Conservation (phyloP, 2,329 filamentous ascomycete species). For the Hypomyces perniciosus region DNA sequence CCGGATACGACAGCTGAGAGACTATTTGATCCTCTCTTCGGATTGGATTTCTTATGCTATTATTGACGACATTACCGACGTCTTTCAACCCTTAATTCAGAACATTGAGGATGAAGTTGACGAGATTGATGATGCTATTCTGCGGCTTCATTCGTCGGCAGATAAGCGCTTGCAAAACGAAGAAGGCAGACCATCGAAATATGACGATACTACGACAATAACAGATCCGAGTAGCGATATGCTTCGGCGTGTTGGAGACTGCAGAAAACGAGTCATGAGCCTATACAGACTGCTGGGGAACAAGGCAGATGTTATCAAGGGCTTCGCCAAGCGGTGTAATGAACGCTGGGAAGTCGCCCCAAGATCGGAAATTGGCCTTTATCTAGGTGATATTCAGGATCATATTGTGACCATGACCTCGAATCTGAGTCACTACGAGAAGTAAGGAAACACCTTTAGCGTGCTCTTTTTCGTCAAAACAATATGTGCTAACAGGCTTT, state of each 20-base stretch:
- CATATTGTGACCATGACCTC: slow-evolving; percentile 99
- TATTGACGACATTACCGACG: slow-evolving; percentile 97
- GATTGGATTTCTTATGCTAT: slow-evolving; percentile 99
- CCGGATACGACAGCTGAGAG: slow-evolving; percentile 84
- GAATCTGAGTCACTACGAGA: slow-evolving; percentile 93
- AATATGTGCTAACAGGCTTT: not conserved
- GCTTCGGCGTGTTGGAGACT: slow-evolving; percentile 87
- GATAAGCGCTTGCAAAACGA: slow-evolving; percentile 37
- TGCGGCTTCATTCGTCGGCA: slow-evolving; percentile 65
- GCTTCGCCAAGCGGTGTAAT: slow-evolving; percentile 96
- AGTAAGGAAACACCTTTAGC: slow-evolving; percentile 48
- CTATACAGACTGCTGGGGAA: slow-evolving; percentile 89
- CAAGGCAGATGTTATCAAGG: slow-evolving; percentile 98
- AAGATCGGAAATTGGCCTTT: slow-evolving; percentile 91
- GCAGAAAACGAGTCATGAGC: slow-evolving; percentile 95
- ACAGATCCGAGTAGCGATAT: slow-evolving; percentile 64
- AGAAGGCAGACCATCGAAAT: slow-evolving; percentile 37
- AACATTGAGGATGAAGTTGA: slow-evolving; percentile 94
- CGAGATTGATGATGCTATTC: slow-evolving; percentile 88
- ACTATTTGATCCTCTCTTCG: slow-evolving; percentile 86
- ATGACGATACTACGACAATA: slow-evolving; percentile 38
- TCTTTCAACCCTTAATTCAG: slow-evolving; percentile 87
- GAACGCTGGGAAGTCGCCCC: slow-evolving; percentile 97
- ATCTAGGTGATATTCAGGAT: slow-evolving; percentile 96
- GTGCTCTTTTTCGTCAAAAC: not conserved